Base-by-base conservation (phyloP, 306 rosid species). In the Canavalia gladiata region DNA sequence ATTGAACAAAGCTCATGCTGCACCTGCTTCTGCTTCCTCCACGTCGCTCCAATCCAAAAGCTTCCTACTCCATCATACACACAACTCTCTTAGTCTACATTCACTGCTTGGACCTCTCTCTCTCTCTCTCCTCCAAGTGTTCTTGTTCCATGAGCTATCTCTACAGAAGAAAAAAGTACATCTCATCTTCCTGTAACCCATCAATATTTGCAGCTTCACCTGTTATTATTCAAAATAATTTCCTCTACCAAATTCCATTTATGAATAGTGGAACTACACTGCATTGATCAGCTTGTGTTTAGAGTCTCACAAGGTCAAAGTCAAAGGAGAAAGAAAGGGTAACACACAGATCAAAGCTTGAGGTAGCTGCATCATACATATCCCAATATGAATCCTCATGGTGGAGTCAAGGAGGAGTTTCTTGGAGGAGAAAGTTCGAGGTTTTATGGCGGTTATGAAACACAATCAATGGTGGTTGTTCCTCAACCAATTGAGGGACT, bases 401-500 rank as follows among this genome's bases (percentile, higher is more conserved):
- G 77, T 18, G 55, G 33, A 75, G 82, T 88, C 79, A 88, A 90
- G 88, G 89, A 87, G 65, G 86, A 85, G 81, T 51, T 84, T 88
- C 50, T 68, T 0, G 90, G 76, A 60, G 90, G 76, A 60, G 82
- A 79, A 51, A 76, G 87, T 56, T 82, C 80, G 11, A 75, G 79
- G 1, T 59, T 76, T 1, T 74, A 37, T 10, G 80, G 37, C 50
- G 54, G 58, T 39, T 67, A 43, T 33, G 76, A 51, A 3, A 30
- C 41, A 37, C 47, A 65, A 3, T 1, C 76, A 6, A 3, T 30
- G 37, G 29, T 7, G 46, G 55, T 29, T 59, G 46, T 10, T 70
- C 94, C 97, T 12, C 94, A 76, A 77, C 95, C 98, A 74, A 46
- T 83, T 84, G 92, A 88, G 67, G 87, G 93, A 31, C 91, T 95